phyloP scores from a whole-genome alignment of 495 filamentous ascomycete genomes.

The Daldinia decipiens region DNA sequence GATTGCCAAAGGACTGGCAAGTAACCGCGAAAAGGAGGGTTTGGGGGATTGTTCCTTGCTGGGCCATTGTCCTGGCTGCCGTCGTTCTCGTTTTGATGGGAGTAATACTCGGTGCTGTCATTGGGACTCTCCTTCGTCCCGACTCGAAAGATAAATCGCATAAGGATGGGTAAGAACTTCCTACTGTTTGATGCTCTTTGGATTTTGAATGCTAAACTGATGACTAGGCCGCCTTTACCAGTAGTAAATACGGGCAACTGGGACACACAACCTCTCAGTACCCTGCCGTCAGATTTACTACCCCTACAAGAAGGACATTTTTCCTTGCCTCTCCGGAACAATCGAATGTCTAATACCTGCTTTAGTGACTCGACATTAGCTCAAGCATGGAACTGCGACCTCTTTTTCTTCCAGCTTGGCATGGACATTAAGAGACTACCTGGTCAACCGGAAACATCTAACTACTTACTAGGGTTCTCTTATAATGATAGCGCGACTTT shows the following conservation, averaged over 20 bases:
- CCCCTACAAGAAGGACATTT: slow-evolving; percentile 72
- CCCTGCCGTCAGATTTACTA: slow-evolving; percentile 66
- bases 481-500: slow-evolving; percentile 49
- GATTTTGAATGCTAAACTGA: slow-evolving; percentile 28
- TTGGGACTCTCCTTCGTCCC: slow-evolving; percentile 50
- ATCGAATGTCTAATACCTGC: slow-evolving; percentile 72
- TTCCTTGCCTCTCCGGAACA: slow-evolving; percentile 65
- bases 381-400: slow-evolving; percentile 75
- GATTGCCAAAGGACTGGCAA: slow-evolving; percentile 64
- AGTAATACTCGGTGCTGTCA: slow-evolving; percentile 69
- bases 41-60: slow-evolving; percentile 73
- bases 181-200: not conserved
- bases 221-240: slow-evolving; percentile 25
- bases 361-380: slow-evolving; percentile 67
- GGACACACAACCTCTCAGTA: slow-evolving; percentile 71
- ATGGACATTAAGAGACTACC: slow-evolving; percentile 45
- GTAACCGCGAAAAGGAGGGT: slow-evolving; percentile 64
- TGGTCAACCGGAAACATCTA: slow-evolving; percentile 26
- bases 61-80: slow-evolving; percentile 69
- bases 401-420: slow-evolving; percentile 49
- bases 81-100: slow-evolving; percentile 67
- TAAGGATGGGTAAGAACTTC: slow-evolving; percentile 35
- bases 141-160: slow-evolving; percentile 44
- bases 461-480: slow-evolving; percentile 52
- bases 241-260: slow-evolving; percentile 55